Evolutionary conservation across 2,329 filamentous ascomycete genomes (phyloP), one percentile per base, ranked within the genome.

Genomic region (Cladosporium oxysporum): DNA sequence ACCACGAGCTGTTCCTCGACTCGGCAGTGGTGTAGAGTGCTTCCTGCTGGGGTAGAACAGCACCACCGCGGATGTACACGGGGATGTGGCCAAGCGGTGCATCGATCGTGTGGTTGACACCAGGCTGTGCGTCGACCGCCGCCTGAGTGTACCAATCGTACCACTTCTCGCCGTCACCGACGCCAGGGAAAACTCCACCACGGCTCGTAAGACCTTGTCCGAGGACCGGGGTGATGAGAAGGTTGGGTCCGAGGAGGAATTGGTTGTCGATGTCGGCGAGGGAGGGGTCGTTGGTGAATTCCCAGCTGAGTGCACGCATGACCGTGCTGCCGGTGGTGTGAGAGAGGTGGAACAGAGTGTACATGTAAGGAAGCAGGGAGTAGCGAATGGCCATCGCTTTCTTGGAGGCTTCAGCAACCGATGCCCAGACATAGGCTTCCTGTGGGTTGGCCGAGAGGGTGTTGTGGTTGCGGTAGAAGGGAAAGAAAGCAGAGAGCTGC

Each of bases 401-500:
- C 68, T 84, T 85, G n/a, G 85, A 83, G 0, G 90, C 89, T 5
- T 87, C 83, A 2, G 84, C 84, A 1, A 92, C 90, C 1, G 83
- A 84, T 3, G 80, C 80, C 90, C 90, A 93, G 18, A 84, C 69
- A 72, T 91, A 93, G 0, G 90, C 89, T 76, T 93, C 91, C 74
- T 93, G 91, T 0, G 84, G 75, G 60, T 82, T 82, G 12, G 87
- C 84, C 0, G 82, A 83, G 1, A 90, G 78, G 3, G 80, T 80
- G 73, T 92, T 92, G 80, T 93, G 90, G 77, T 92, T 92, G 29
- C 90, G 83, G 79, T 91, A 92, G 79, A 92, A 92, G 7, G 90
- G 88, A 79, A 91, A 91, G 81, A 92, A 92, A 12, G 89, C 89
- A 0, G 83, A 85, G 1, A 91, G 81, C 72, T 90, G 87, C 66